A percentile compares a stretch with the other conserved stretches of the same genome.
Evolutionary conservation across 805 yeast genomes (phyloP).

Genomic region (Zygoascus tannicola): DNA sequence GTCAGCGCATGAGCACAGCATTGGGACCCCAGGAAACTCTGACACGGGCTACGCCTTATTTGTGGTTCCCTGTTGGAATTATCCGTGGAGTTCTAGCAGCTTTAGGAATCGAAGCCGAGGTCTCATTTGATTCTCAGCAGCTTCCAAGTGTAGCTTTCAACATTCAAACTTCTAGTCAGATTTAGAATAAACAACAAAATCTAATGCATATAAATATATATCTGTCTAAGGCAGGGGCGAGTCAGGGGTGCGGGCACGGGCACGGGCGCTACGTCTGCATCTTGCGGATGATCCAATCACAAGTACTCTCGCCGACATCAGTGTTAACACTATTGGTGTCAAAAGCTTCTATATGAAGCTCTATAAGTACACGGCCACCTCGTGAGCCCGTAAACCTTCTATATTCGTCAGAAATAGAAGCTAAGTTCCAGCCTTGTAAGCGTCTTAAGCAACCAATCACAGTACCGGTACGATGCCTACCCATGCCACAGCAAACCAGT

Average conservation of each 20-base stretch:
- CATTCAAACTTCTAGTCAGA: slow-evolving; percentile 52
- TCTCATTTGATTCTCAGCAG: slow-evolving; percentile 52
- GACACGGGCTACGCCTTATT: slow-evolving; percentile 34
- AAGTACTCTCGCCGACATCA: slow-evolving; percentile 33
- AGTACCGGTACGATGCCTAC: slow-evolving; percentile 94
- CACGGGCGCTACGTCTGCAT: no score
- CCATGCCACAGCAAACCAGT: slow-evolving; percentile 96
- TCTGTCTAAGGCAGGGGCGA: no score
- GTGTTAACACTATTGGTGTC: slow-evolving; percentile 39
- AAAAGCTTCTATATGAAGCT: slow-evolving; percentile 72
- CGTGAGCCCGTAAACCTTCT: slow-evolving; percentile 86
- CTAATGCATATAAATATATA: no score
- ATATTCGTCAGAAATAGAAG: slow-evolving; percentile 90
- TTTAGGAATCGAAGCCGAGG: slow-evolving; percentile 58
- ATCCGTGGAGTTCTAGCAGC: slow-evolving; percentile 63
- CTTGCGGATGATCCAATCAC: slow-evolving; percentile 33
- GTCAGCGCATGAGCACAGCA: slow-evolving; percentile 38
- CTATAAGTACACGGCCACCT: slow-evolving; percentile 89
- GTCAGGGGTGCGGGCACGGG: no score
- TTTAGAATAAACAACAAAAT: no score
- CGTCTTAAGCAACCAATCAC: slow-evolving; percentile 89
- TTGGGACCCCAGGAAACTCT: slow-evolving; percentile 25
- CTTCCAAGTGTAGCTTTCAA: slow-evolving; percentile 66
- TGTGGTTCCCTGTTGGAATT: slow-evolving; percentile 70
- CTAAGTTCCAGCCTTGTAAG: slow-evolving; percentile 95